phyloP scores from a whole-genome alignment of 768 basidiomycete species.

The Lactifluus piperatus region DNA sequence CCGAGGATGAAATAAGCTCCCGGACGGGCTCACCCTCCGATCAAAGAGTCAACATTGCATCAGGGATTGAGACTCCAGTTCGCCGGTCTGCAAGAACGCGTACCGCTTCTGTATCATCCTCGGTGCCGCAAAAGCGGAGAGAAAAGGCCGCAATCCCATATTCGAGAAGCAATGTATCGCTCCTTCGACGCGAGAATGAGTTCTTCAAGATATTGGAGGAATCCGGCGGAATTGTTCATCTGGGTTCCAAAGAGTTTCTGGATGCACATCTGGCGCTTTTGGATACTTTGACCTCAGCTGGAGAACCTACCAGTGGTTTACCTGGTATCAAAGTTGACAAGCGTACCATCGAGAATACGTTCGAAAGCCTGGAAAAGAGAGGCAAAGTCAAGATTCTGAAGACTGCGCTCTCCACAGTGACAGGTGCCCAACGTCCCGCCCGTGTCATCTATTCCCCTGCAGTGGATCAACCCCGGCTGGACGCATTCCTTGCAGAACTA shows the following conservation, averaged over 20 bases:
- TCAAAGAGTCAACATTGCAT: not conserved
- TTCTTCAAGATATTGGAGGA: slow-evolving; percentile 55
- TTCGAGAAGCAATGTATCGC: slow-evolving; percentile 59
- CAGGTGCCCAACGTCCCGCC: slow-evolving; percentile 49
- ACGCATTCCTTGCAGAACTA: slow-evolving; percentile 48
- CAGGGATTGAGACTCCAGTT: not conserved
- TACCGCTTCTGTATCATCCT: not conserved
- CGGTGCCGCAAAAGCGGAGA: slow-evolving; percentile 16
- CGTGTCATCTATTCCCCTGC: slow-evolving; percentile 61
- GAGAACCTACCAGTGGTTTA: slow-evolving; percentile 65
- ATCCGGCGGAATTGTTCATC: slow-evolving; percentile 58
- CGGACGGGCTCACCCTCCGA: not conserved
- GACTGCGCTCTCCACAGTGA: slow-evolving; percentile 50
- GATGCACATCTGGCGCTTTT: slow-evolving; percentile 60
- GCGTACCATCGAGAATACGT: slow-evolving; percentile 52
- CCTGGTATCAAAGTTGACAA: slow-evolving; percentile 63
- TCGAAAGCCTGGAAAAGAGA: slow-evolving; percentile 53
- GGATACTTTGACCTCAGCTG: slow-evolving; percentile 43
- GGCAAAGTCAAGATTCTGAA: slow-evolving; percentile 64
- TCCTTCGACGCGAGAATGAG: slow-evolving; percentile 76
- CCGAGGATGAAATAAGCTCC: not conserved
- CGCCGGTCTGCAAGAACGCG: not conserved
- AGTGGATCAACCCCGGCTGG: slow-evolving; percentile 42
- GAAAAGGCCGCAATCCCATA: slow-evolving; percentile 15
- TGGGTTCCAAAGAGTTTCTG: slow-evolving; percentile 59